Percentiles rank a stretch among this genome's conserved stretches.
These are phyloP conservation scores for Plasmodium coatneyi DNA, from an alignment of 169 alveolate species.

Conservation along the genomic window DNA sequence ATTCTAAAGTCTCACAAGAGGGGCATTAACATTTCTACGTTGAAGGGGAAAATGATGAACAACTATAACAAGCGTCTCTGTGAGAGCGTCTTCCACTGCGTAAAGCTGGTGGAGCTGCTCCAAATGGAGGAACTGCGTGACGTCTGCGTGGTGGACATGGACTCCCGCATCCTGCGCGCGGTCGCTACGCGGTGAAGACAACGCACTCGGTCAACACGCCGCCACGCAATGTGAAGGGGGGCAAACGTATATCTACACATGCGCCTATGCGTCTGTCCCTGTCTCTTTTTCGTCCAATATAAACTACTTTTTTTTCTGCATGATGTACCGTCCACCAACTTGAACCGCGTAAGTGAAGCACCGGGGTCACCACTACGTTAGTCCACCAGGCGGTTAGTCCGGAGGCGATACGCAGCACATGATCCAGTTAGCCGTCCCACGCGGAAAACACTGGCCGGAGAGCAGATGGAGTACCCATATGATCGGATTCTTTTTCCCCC, in stretches of 20 bases:
- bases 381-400: too few relatives aligned
- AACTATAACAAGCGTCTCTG: slow-evolving; percentile 74
- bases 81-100: slow-evolving; percentile 81
- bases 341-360: too few relatives aligned
- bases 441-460: not conserved
- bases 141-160: slow-evolving; percentile 72
- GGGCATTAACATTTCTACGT: slow-evolving; percentile 78
- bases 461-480: not conserved
- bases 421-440: not conserved
- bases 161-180: slow-evolving; percentile 8
- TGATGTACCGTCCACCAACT: too few relatives aligned
- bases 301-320: not conserved
- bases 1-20: slow-evolving; percentile 64
- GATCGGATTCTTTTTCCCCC: not conserved
- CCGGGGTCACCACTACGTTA: too few relatives aligned
- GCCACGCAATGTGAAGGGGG: not conserved
- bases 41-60: slow-evolving; percentile 74
- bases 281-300: not conserved
- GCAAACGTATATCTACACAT: not conserved
- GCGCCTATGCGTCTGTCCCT: not conserved
- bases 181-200: not conserved
- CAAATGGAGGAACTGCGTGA: slow-evolving; percentile 62
- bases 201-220: too few relatives aligned
- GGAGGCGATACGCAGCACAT: too few relatives aligned
- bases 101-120: slow-evolving; percentile 76